phyloP scores from a whole-genome alignment of 2,329 filamentous ascomycete species.

The Leptographium lundbergii region DNA sequence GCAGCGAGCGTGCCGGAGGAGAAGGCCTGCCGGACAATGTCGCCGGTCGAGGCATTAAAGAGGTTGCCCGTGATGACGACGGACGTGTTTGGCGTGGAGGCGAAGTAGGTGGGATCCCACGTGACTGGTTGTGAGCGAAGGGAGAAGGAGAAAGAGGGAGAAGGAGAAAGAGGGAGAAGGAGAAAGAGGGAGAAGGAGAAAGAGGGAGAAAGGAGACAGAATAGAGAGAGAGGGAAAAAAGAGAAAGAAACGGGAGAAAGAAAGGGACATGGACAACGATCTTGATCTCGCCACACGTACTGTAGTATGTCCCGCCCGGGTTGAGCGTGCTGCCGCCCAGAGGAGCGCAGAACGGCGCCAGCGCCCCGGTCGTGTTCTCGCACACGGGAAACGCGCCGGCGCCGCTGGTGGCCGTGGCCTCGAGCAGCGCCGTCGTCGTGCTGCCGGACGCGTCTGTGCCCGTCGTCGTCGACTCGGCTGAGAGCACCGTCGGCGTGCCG shows the following conservation, averaged over 20 bases:
- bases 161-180: neutral
- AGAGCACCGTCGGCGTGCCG: slow-evolving; percentile 30
- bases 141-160: neutral
- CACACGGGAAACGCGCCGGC: slow-evolving; percentile 38
- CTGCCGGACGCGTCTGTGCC: slow-evolving; percentile 18
- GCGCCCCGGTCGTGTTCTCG: slow-evolving; percentile 30
- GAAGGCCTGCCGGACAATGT: slow-evolving; percentile 18
- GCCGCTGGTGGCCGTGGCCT: slow-evolving; percentile 29
- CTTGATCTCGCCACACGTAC: slow-evolving; percentile 19
- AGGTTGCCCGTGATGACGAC: slow-evolving; percentile 24
- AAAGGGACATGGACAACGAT: too few relatives aligned
- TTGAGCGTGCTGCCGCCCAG: slow-evolving; percentile 28
- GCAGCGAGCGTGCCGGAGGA: slow-evolving; percentile 23
- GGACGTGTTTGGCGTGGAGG: slow-evolving; percentile 24
- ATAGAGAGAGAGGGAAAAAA: too few relatives aligned
- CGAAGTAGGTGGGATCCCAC: slow-evolving; percentile 42
- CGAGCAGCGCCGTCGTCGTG: slow-evolving; percentile 25
- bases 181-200: too few relatives aligned
- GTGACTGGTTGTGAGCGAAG: slow-evolving; percentile 28
- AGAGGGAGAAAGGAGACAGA: neutral
- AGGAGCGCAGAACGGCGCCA: slow-evolving; percentile 41
- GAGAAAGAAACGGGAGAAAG: too few relatives aligned
- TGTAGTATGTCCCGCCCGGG: slow-evolving; percentile 36
- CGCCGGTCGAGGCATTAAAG: slow-evolving; percentile 24
- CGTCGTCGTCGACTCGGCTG: slow-evolving; percentile 22